Percentiles rank a stretch among this genome's conserved stretches.
Evolutionary conservation across 164 flowering plant genomes (phyloP).

Genomic region (Tetracentron sinense): DNA sequence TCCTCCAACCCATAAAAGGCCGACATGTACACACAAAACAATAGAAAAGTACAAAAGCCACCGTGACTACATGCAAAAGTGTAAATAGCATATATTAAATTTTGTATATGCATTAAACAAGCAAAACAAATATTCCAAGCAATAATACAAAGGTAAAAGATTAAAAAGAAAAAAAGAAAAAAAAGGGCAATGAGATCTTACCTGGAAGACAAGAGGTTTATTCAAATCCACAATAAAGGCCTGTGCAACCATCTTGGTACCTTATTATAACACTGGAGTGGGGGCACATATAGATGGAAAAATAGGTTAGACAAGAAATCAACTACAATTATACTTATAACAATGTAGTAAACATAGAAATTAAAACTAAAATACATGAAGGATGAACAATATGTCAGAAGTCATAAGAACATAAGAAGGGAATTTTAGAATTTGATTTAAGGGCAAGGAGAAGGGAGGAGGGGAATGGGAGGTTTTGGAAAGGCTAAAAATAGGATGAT

Average conservation of each 20-base stretch:
- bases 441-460: too few relatives aligned
- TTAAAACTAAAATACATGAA: neutral
- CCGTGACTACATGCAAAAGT: too few relatives aligned
- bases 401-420: too few relatives aligned
- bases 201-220: conserved; percentile 96
- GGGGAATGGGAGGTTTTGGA: too few relatives aligned
- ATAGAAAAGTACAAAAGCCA: neutral
- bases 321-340: neutral
- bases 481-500: too few relatives aligned
- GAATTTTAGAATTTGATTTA: too few relatives aligned
- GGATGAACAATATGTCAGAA: too few relatives aligned
- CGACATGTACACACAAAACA: neutral
- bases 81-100: too few relatives aligned
- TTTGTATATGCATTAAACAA: neutral
- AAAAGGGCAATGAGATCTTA: conserved; percentile 16
- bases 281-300: neutral
- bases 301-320: neutral
- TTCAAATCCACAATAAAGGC: conserved; percentile 76
- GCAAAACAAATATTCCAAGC: neutral
- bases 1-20: neutral
- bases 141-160: neutral
- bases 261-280: conserved; percentile 12
- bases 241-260: conserved; percentile 63
- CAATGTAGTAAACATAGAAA: neutral
- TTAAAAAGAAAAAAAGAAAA: neutral